Conservation (phyloP, 306 rosid genomes). For the Rosa multiflora region DNA sequence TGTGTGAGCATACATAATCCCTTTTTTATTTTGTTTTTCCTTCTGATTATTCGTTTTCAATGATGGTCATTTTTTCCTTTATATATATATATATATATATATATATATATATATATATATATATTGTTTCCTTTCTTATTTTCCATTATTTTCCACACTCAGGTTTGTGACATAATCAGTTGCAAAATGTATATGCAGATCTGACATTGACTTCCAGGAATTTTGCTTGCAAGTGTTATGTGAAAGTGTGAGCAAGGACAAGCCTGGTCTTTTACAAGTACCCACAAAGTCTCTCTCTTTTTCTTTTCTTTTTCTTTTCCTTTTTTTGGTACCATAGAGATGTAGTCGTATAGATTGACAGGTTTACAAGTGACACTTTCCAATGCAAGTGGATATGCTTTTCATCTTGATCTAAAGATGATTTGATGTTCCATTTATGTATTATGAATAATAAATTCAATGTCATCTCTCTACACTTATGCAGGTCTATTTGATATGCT, state of each 20-base stretch:
- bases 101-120: no score
- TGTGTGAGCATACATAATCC: no score
- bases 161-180: slow-evolving; percentile 10
- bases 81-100: neutral
- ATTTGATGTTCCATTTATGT: slow-evolving; percentile 8
- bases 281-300: neutral
- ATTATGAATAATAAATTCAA: no score
- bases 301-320: neutral
- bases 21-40: no score
- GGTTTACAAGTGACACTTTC: neutral
- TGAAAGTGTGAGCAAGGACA: slow-evolving; percentile 98
- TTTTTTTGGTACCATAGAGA: neutral
- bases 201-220: slow-evolving; percentile 87
- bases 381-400: neutral
- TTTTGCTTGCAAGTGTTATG: slow-evolving; percentile 98
- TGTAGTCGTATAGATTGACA: neutral
- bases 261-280: slow-evolving; percentile 96
- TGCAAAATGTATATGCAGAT: slow-evolving; percentile 50
- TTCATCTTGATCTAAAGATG: neutral
- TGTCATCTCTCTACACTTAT: no score
- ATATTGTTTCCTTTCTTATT: neutral
- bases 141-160: neutral
- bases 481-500: no score
- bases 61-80: neutral
- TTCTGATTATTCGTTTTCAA: neutral